Evolutionary conservation across 306 rosid genomes (phyloP).

Genomic region (Senna siamea): DNA sequence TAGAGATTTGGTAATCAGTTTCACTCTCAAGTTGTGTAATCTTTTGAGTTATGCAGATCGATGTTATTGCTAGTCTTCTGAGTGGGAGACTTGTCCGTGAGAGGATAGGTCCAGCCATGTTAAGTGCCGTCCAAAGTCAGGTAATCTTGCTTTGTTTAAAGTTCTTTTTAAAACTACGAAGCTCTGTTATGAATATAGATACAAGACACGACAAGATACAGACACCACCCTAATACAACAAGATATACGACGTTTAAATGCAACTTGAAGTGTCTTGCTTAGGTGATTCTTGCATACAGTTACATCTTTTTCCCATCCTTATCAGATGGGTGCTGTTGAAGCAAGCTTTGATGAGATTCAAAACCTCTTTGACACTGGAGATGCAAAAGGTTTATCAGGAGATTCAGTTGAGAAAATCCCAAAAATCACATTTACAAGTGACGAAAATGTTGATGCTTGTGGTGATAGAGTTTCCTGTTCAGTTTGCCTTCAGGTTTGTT

Average conservation of each 20-base stretch:
- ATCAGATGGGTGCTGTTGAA: conserved; percentile 96
- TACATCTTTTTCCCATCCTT: conserved; percentile 17
- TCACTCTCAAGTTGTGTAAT: background rate
- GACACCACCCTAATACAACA: background rate
- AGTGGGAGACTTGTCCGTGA: conserved; percentile 97
- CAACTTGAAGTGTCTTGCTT: background rate
- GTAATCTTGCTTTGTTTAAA: conserved; percentile 50
- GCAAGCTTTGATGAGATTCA: conserved; percentile 82
- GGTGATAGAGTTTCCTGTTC: conserved; percentile 88
- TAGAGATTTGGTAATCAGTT: conserved; percentile 19
- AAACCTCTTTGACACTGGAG: conserved; percentile 85
- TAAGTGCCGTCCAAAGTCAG: conserved; percentile 99
- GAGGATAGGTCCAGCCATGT: conserved; percentile 97
- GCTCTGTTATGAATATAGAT: background rate
- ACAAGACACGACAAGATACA: background rate
- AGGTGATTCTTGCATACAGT: conserved; percentile 30
- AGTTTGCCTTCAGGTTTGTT: conserved; percentile 91
- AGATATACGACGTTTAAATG: background rate
- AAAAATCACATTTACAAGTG: conserved; percentile 64
- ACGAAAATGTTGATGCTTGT: conserved; percentile 70
- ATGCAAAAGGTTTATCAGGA: conserved; percentile 82
- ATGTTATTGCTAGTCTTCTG: conserved; percentile 90
- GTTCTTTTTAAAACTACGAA: background rate
- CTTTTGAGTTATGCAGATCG: conserved; percentile 62
- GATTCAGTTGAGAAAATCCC: conserved; percentile 88